These are phyloP conservation scores for Ogataea ganodermae DNA, from an alignment of 805 yeast species.

Conservation along the genomic window DNA sequence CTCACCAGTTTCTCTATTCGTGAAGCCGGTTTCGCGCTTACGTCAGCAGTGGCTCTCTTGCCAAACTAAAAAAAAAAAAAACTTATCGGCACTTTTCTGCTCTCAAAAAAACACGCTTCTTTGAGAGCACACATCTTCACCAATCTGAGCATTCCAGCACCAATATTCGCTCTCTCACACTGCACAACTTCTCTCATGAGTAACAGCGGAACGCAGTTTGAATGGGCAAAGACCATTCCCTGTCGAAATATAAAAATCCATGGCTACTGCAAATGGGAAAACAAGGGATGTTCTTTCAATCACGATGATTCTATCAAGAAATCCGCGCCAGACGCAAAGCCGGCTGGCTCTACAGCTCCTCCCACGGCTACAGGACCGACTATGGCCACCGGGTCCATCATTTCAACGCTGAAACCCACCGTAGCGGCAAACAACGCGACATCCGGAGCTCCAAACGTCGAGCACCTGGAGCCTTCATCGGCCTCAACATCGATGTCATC, in stretches of 20 bases:
- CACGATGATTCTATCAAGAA: constrained; percentile 49
- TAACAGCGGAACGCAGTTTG: constrained; percentile 38
- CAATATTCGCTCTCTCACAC: background rate
- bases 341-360: background rate
- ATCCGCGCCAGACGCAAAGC: constrained; percentile 11
- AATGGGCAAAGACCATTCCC: constrained; percentile 71
- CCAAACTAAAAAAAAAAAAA: background rate
- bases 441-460: background rate
- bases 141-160: background rate
- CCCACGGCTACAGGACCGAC: background rate
- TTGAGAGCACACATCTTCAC: background rate
- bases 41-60: background rate
- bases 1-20: no score
- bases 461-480: constrained; percentile 10
- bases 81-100: constrained; percentile 4
- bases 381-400: background rate
- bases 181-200: constrained; percentile 13
- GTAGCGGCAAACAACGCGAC: background rate
- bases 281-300: constrained; percentile 82
- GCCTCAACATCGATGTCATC: constrained; percentile 17
- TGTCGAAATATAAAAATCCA: constrained; percentile 83
- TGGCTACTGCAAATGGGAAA: constrained; percentile 86
- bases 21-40: background rate
- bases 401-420: background rate
- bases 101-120: constrained; percentile 3